Evolutionary conservation across 163 green algal species (phyloP).

Genomic region (Chlorella variabilis): DNA sequence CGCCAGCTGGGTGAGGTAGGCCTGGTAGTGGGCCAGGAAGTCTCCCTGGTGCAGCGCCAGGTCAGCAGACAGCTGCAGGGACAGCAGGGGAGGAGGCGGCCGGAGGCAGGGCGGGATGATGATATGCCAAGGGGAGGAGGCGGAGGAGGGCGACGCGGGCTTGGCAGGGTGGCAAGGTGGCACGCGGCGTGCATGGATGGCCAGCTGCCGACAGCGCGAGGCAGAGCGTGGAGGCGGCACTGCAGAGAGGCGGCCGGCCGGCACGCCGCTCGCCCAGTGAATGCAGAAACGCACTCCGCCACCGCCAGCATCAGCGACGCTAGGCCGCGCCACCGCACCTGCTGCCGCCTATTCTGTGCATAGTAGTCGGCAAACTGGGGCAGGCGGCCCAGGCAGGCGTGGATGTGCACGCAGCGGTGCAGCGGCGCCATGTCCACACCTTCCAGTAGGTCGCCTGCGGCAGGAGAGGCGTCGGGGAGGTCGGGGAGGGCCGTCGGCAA

Average conservation of each 20-base stretch:
- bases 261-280: no score
- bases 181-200: no score
- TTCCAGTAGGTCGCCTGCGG: conserved; percentile 44
- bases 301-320: no score
- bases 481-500: no score
- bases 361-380: conserved; percentile 51
- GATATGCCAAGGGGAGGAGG: neutral
- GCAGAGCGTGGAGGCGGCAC: no score
- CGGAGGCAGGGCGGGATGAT: neutral
- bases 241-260: no score
- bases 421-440: conserved; percentile 55
- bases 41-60: conserved; percentile 40
- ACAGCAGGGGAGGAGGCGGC: no score
- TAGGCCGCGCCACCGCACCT: neutral
- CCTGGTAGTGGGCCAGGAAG: conserved; percentile 44
- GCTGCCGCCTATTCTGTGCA: conserved; percentile 42
- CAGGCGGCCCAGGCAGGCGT: conserved; percentile 42
- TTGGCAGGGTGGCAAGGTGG: no score
- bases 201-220: no score
- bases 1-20: conserved; percentile 49
- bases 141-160: neutral
- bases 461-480: neutral
- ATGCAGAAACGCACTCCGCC: no score
- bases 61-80: conserved; percentile 56
- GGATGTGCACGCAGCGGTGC: conserved; percentile 60